Evolutionary conservation across 1,139 yeast species (phyloP), one percentile per base, ranked within the genome.

Genomic region (Debaryomyces sp.): DNA sequence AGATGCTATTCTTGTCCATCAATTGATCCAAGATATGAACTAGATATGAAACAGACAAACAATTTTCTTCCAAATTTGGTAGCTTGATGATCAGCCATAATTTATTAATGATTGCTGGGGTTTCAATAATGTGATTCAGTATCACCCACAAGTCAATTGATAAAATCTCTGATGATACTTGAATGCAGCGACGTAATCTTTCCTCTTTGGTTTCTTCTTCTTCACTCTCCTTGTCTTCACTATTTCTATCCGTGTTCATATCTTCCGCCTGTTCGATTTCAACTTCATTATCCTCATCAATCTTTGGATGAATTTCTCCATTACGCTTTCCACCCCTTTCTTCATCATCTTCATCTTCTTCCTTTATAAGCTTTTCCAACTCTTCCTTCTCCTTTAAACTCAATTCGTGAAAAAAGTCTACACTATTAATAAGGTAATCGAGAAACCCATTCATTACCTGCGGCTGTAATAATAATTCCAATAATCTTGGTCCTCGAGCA

Each of bases 1-100:
- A 79, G 22, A 75, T 73, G 56, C 77, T 69, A 54, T 76, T 75
- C 10, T 77, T 66, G 44, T 75, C 79, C 78, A 76, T 71, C 44
- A 77, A 61, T 52, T 75, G 80, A 53, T 76, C 80, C 48, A 76
- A 62, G 27, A 77, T 73, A 44, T 70, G 78, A 24, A 75, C 71
- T 43, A 76, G 52, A 54, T 72, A 75, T 10, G 75, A 58, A 6
- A 73, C 78, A 12, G 72, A 61, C 0, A 80, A 79, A 23, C 71
- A 69, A 52, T 68, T 64, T 55, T 75, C 80, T 27, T 61, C 57
- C 36, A 77, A 60, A 36, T 71, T 72, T 57, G 54, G 77, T 62
- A 61, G 70, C 55, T 59, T 56, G 36, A 76, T 53, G 10, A 74
- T 62, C 73, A 64, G 73, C 81, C 81, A 76, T 42, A 77, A 62